Evolutionary conservation across 2,329 filamentous ascomycete species (phyloP), one percentile per base, ranked within the genome.

Genomic region (Cercospora nicotianae): DNA sequence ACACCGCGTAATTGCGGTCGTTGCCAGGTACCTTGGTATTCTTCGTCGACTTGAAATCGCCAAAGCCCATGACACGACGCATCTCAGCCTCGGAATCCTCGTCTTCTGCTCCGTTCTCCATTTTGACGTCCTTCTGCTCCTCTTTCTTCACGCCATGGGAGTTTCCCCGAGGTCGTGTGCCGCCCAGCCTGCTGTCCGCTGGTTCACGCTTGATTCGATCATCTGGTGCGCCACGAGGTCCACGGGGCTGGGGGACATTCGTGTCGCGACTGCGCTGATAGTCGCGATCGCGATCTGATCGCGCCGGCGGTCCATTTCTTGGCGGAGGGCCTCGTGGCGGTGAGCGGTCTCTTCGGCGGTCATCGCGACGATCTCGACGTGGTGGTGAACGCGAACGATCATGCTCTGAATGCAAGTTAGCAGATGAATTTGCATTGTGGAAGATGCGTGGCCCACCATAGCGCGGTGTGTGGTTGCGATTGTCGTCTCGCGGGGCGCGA

Each of bases 41-140:
- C 80, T 98, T 96, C 20, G 95, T 98, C 26, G 88, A 89, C 67
- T 89, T 90, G 80, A 98, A 99, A 0, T 86, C 87, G 18, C 89
- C 89, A 76, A 99, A 97, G 1, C 95, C 95, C 91, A 99, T 94
- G 83, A 94, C 88, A 60, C 90, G 89, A 74, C 89, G 85, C 90
- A 98, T 94, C 68, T 87, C 87, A 65, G 86, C 87, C 77, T 91
- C 83, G 62, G 89, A 88, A 70, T 90, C 89, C 70, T 94, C 72
- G 51, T 75, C 71, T 60, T 77, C 77, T 10, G 66, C 64, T 4
- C 55, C 63, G n/a, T 70, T 69, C 42, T 70, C 72, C 70, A 73
- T 75, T 39, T 73, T 70, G 13, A 63, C 60, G 30, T 72, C 70
- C 26, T 64, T 62, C 48, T 68, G 67, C 45, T 53, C 60, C n/a